Evolutionary conservation across 345 rosid species (phyloP).

Genomic region (Pugionium cornutum): DNA sequence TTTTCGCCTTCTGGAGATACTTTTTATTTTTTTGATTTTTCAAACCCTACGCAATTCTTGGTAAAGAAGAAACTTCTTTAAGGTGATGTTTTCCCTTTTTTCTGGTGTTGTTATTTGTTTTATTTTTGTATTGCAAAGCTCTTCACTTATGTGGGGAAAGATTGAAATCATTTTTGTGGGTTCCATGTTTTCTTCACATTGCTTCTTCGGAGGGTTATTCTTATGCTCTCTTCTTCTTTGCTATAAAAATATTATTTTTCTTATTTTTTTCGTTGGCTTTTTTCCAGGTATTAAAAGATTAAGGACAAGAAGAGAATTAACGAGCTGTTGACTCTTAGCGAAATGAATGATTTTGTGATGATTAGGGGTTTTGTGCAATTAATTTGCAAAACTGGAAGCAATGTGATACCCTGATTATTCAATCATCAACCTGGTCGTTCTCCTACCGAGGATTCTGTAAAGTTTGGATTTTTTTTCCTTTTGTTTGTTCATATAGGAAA

Average conservation of each 20-base stretch:
- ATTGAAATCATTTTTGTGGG: constrained; percentile 24
- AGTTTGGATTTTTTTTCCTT: constrained; percentile 15
- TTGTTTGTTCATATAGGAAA: constrained; percentile 27
- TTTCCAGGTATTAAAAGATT: constrained; percentile 33
- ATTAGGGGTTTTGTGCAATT: constrained; percentile 44
- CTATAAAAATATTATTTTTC: not conserved
- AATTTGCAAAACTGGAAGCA: constrained; percentile 28
- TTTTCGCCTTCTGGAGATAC: constrained; percentile 26
- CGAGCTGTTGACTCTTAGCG: constrained; percentile 36
- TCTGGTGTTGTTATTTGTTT: not conserved
- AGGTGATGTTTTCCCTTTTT: constrained; percentile 18
- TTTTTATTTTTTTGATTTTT: constrained; percentile 50
- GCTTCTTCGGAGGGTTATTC: constrained; percentile 67
- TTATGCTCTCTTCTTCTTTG: constrained; percentile 8
- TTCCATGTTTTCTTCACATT: constrained; percentile 40
- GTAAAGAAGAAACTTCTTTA: constrained; percentile 20
- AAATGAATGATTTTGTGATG: constrained; percentile 27
- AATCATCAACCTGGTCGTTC: constrained; percentile 40
- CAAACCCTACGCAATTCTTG: constrained; percentile 39
- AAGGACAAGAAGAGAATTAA: constrained; percentile 41
- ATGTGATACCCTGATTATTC: constrained; percentile 66
- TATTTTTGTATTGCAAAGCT: not conserved
- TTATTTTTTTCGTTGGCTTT: constrained; percentile 22
- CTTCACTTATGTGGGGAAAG: constrained; percentile 4
- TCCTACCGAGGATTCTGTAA: constrained; percentile 42